Conservation (phyloP, 2,329 filamentous ascomycete genomes). For the Cadophora sp. region DNA sequence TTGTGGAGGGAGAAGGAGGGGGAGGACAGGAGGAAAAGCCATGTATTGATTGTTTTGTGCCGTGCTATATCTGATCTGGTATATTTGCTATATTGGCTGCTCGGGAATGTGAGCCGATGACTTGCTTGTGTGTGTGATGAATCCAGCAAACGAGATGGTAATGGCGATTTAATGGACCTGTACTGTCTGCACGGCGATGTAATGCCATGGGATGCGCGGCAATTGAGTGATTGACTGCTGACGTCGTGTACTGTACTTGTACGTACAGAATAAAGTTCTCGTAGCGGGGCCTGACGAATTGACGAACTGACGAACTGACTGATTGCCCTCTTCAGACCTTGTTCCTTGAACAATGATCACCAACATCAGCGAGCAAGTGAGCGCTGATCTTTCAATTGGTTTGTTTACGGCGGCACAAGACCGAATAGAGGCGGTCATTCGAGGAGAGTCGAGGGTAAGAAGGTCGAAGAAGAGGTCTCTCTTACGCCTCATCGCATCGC, state of each 20-base stretch:
- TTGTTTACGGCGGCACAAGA: slow-evolving; percentile 12
- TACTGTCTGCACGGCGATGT: neutral
- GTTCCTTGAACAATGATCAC: slow-evolving; percentile 2
- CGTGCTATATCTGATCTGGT: neutral
- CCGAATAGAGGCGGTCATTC: neutral
- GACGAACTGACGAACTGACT: neutral
- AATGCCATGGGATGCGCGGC: neutral
- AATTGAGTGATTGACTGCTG: neutral
- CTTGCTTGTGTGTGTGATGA: neutral
- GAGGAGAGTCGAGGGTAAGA: neutral
- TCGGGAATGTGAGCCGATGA: slow-evolving; percentile 7
- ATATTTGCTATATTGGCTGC: neutral
- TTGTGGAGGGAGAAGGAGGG: neutral
- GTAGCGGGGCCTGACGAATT: neutral
- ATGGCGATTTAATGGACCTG: neutral
- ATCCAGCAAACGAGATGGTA: neutral
- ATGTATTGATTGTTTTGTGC: neutral
- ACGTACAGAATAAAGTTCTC: neutral
- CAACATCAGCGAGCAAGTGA: neutral
- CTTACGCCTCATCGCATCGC: neutral
- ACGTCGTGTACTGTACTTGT: slow-evolving; percentile 10
- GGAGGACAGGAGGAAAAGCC: neutral
- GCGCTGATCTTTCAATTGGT: slow-evolving; percentile 7
- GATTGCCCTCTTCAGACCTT: neutral
- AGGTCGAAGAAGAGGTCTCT: slow-evolving; percentile 7